Base-by-base conservation (phyloP, 805 yeast species). In the Saccharomycopsis schoenii region DNA sequence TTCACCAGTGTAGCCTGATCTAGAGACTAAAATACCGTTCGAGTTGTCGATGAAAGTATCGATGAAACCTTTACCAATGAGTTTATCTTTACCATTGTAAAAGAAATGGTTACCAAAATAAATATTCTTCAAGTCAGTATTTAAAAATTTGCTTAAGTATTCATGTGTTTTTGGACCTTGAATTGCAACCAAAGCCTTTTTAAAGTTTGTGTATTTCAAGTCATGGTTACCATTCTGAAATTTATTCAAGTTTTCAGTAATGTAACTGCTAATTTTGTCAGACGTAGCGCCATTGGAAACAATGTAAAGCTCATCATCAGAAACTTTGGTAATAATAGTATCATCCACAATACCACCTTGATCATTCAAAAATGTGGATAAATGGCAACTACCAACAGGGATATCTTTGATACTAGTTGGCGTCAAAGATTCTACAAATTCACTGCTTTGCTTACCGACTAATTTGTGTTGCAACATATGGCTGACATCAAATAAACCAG, bases 1-100 rank as follows among this genome's bases (percentile, higher is more conserved):
- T 74, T 94, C 99, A 19, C 99, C 99, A 6, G 99, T 94, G 77
- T 94, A 94, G 1, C 99, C 99, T 25, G 96, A 89, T 73, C 99
- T 85, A 2, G 97, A 88, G n/a, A 91, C 80, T 70, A 91, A 96
- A 58, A 87, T 77, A 58, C 77, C 75, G 36, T 75, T 72, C 34
- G 71, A 69, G 58, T 74, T 73, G 29, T 73, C 63, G 72, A 70
- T 59, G 74, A 76, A 68, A 72, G 76, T 1, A 77, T 58, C 59
- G 25, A 70, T 67, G 14, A 71, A 60, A n/a, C 65, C 65, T 43
- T 56, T 42, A 25, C 65, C 65, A 29, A 60, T 55, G 17, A 58
- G 40, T 36, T 61, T 58, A n/a, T 40, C 37, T 14, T 43, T n/a
- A 17, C 42, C 41, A 41, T 39, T 39, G 59, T 81, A 73, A 67